These are phyloP conservation scores for Vanrija sp. DNA, from an alignment of 1,284 basidiomycete genomes.

Conservation along the genomic window DNA sequence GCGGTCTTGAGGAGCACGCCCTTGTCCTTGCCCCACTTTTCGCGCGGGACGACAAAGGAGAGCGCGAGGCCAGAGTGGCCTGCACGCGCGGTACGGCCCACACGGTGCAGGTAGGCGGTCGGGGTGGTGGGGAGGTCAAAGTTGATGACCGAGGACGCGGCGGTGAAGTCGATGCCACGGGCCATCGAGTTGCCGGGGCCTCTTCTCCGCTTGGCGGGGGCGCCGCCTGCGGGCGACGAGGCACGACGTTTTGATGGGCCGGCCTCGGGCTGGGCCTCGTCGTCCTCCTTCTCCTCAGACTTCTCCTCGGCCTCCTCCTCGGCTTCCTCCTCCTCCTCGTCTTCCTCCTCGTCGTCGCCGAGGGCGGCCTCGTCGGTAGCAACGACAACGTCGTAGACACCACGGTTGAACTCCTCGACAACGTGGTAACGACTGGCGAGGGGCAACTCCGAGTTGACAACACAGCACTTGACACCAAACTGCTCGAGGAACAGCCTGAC, in stretches of 20 bases:
- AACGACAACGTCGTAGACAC: constrained; percentile 97
- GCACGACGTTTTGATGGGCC: constrained; percentile 44
- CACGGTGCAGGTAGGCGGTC: constrained; percentile 91
- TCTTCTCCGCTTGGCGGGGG: constrained; percentile 32
- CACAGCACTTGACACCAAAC: constrained; percentile 93
- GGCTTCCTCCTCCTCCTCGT: constrained; percentile 45
- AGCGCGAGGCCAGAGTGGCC: constrained; percentile 90
- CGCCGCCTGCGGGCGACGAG: constrained; percentile 24
- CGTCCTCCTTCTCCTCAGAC: constrained; percentile 19
- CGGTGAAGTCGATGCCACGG: constrained; percentile 94
- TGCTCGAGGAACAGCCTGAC: constrained; percentile 96
- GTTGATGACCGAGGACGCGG: constrained; percentile 96
- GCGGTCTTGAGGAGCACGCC: constrained; percentile 57
- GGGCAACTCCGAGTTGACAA: constrained; percentile 93
- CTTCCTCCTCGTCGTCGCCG: constrained; percentile 51
- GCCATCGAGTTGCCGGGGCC: constrained; percentile 91
- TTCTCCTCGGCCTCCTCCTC: constrained; percentile 51
- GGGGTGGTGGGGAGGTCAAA: constrained; percentile 90
- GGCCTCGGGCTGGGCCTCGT: constrained; percentile 31
- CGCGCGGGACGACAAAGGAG: constrained; percentile 77
- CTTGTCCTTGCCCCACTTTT: constrained; percentile 72
- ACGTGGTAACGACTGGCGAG: constrained; percentile 95
- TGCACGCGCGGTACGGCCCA: constrained; percentile 92
- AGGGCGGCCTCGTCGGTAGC: constrained; percentile 86
- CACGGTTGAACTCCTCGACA: constrained; percentile 98